Evolutionary conservation across 768 basidiomycete species (phyloP).

Genomic region (Tephrocybe sp.): DNA sequence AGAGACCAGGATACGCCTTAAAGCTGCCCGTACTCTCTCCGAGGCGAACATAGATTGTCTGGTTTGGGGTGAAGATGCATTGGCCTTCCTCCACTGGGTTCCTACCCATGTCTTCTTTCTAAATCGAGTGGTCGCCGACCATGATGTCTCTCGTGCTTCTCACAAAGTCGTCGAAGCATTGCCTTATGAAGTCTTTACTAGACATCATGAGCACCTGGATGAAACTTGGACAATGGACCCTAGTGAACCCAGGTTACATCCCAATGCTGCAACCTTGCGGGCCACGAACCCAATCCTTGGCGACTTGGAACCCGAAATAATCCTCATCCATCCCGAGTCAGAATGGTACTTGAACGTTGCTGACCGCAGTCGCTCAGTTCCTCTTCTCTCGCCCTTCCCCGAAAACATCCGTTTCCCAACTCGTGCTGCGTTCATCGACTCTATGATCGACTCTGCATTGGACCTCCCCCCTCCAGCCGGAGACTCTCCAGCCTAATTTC

Average conservation of each 20-base stretch:
- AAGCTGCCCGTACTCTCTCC: neutral
- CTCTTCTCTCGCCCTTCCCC: slow-evolving; percentile 12
- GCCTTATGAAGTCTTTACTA: neutral
- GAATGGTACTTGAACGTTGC: slow-evolving; percentile 10
- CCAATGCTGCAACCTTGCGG: neutral
- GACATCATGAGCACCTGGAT: neutral
- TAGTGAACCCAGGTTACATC: neutral
- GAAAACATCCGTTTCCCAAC: slow-evolving; percentile 14
- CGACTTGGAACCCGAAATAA: slow-evolving; percentile 7
- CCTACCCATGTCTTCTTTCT: slow-evolving; percentile 16
- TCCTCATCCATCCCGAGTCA: slow-evolving; percentile 14
- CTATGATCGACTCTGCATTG: no score
- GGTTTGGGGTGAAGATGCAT: slow-evolving; percentile 21
- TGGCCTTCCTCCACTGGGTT: slow-evolving; percentile 18
- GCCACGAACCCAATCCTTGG: neutral
- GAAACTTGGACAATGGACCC: neutral
- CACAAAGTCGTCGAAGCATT: neutral
- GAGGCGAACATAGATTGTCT: slow-evolving; percentile 2
- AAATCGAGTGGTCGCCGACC: slow-evolving; percentile 16
- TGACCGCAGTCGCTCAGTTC: slow-evolving; percentile 12
- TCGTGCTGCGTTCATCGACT: neutral
- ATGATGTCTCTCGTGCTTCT: slow-evolving; percentile 5
- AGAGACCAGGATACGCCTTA: neutral
- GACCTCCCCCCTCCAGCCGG: no score
- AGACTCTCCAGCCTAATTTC: neutral